phyloP scores from a whole-genome alignment of 768 basidiomycete genomes.

The Calocybe cyanea region DNA sequence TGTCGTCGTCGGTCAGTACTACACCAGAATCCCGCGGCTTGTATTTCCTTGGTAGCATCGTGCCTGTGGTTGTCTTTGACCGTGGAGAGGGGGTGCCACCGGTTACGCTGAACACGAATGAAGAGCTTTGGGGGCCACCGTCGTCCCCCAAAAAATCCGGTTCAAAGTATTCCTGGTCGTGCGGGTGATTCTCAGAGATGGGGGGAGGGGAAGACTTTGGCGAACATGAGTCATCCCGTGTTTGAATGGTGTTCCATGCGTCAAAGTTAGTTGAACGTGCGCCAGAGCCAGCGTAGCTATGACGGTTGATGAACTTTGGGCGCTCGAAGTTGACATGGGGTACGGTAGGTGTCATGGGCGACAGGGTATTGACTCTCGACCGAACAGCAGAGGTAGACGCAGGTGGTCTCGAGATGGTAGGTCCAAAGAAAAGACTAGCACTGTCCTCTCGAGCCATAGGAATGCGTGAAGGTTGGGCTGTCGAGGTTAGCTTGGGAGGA shows the following conservation, averaged over 20 bases:
- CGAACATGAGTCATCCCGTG: conserved; percentile 36
- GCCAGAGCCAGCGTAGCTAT: conserved; percentile 60
- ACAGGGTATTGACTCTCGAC: conserved; percentile 27
- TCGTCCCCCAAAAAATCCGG: conserved; percentile 59
- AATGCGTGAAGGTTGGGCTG: conserved; percentile 22
- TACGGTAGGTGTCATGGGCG: conserved; percentile 19
- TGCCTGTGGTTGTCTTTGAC: conserved; percentile 29
- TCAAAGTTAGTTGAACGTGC: conserved; percentile 23
- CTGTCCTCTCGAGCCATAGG: conserved; percentile 52
- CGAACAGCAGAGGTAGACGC: conserved; percentile 21
- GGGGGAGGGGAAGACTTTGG: conserved; percentile 47
- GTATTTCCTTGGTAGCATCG: conserved; percentile 60
- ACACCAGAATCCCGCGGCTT: conserved; percentile 68
- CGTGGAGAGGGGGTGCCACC: conserved; percentile 56
- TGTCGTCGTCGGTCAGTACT: conserved; percentile 55
- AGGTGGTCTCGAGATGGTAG: conserved; percentile 36
- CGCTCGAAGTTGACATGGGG: conserved; percentile 19
- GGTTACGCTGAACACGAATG: conserved; percentile 56
- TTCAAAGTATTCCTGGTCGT: conserved; percentile 37
- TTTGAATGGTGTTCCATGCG: conserved; percentile 40
- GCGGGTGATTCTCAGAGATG: conserved; percentile 16
- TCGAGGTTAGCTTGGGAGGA: conserved; percentile 13
- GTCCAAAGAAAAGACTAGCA: conserved; percentile 68
- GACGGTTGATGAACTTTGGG: conserved; percentile 43
- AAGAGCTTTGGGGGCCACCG: conserved; percentile 41